Evolutionary conservation across 345 rosid genomes (phyloP), one percentile per base, ranked within the genome.

Genomic region (Eucalyptus tenuipes): DNA sequence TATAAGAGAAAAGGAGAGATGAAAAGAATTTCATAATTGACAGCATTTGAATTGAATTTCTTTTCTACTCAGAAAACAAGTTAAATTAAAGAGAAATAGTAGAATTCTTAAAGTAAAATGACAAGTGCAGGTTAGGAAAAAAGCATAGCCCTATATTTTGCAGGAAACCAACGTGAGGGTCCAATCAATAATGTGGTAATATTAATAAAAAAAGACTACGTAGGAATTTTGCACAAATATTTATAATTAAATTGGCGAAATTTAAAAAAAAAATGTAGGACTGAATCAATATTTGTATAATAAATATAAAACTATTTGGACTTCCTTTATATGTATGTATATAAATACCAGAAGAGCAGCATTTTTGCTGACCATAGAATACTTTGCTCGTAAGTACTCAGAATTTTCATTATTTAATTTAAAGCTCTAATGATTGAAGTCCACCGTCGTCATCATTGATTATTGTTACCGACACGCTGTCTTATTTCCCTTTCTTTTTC

Each of bases 281-380:
- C 13, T 3, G 1, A 1, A 27, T 59, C 66, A 2, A 17, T 50
- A 50, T 50, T 0, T 7, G 0, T 12, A 11, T 10, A 12, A 11
- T 27, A 59, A 27, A 13, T 59, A 2, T 25, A 27, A 5, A 25
- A 55, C 1, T 22, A 24, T 8, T 22, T 22, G 61, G n/a, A 53
- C 59, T 55, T 55, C 11, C 25, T 24, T 20, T 53, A 53, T 22
- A 22, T 10, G 1, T 37, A 37, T 37, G 4, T 53, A 49, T 5
- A 14, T 49, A 22, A 0, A 53, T 22, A 7, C 11, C 11, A 53
- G 11, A 53, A 18, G 10, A 10, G 27, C 5, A 2, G 61, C 61
- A 10, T 24, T 55, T 55, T 55, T 55, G 27, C 61, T 22, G 61
- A 20, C 31, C 14, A 16, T 13, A 27, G 68, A 27, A 61, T 61